Evolutionary conservation across 1,139 yeast genomes (phyloP).

Genomic region (Kazachstania sp.): DNA sequence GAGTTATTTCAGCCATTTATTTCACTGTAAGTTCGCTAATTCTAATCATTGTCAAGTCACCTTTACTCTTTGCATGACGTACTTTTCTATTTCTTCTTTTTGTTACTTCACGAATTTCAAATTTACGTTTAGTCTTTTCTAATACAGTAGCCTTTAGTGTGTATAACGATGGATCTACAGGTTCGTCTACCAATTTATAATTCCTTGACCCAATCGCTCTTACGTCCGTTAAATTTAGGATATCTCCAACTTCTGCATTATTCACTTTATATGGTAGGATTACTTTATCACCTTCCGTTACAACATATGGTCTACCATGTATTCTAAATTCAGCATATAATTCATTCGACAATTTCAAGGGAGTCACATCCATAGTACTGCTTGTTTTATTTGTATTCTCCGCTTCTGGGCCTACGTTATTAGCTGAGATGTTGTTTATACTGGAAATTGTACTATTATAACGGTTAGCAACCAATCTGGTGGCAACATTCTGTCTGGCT

Average conservation of each 20-base stretch:
- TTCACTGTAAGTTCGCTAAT: constrained; percentile 60
- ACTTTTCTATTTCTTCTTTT: constrained; percentile 80
- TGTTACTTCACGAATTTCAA: constrained; percentile 55
- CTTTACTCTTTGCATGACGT: constrained; percentile 71
- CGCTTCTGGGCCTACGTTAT: too few species aligned
- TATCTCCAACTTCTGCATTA: constrained; percentile 74
- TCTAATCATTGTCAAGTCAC: constrained; percentile 71
- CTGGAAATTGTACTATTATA: background rate
- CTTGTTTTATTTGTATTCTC: background rate
- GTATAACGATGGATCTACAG: constrained; percentile 46
- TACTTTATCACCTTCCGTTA: constrained; percentile 83
- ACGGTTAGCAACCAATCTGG: background rate
- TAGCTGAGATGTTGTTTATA: too few species aligned
- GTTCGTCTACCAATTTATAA: constrained; percentile 54
- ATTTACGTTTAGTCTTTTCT: constrained; percentile 81
- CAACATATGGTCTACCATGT: constrained; percentile 78
- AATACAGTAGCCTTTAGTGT: constrained; percentile 68
- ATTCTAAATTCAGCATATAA: constrained; percentile 77
- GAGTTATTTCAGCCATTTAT: constrained; percentile 5
- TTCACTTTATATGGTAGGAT: constrained; percentile 69
- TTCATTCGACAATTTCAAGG: constrained; percentile 57
- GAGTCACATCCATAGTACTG: constrained; percentile 34
- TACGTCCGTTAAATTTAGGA: constrained; percentile 61
- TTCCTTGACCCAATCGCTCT: constrained; percentile 79
- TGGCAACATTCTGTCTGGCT: too few species aligned